Base-by-base conservation (phyloP, 352 stramenopile species). In the Phytophthora litchii region DNA sequence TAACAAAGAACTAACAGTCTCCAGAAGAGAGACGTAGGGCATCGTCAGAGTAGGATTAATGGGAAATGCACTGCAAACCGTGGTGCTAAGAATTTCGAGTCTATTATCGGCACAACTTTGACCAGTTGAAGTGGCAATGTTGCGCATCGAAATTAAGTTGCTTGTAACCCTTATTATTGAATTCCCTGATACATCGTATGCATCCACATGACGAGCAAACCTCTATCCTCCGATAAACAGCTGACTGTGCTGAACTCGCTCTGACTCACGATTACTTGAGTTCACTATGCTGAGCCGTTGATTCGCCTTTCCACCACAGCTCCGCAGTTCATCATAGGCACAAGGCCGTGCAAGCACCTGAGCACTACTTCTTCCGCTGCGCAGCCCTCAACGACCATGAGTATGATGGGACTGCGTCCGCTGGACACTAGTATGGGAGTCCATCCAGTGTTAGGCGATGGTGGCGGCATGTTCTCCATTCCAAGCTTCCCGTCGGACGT, bases 381-480 rank as follows among this genome's bases (percentile, higher is more conserved):
- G 13, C 4, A 36, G 10, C 44, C 20, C 1, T 34, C 32, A 53
- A 32, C 19, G 3, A 37, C 31, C 20, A 70, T 70, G 55, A 70
- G 56, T 38, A 69, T 69, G 60, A 37, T 64, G 54, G 60, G 44
- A 25, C 36, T 82, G 41, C 59, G 68, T 27, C 53, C 72, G 51
- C 31, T 76, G 70, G 6, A 55, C 53, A 3, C 51, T 25, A 29
- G 67, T 35, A 6, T 64, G 60, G 14, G 58, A 25, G 1, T 41
- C 8, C 45, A 80, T 35, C 32, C 47, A 36, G 38, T 72, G 11
- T 25, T 72, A n/a, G 62, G 59, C 48, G 52, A 47, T 9, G 61
- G 64, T 27, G 68, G 63, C 31, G 68, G 64, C 44, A 74, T 81
- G 65, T 78, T 78, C 44, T 72, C 55, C 43, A 27, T 72, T 46